Evolutionary conservation across 768 basidiomycete genomes (phyloP), one percentile per base, ranked within the genome.

Genomic region (Cubamyces lactineus): DNA sequence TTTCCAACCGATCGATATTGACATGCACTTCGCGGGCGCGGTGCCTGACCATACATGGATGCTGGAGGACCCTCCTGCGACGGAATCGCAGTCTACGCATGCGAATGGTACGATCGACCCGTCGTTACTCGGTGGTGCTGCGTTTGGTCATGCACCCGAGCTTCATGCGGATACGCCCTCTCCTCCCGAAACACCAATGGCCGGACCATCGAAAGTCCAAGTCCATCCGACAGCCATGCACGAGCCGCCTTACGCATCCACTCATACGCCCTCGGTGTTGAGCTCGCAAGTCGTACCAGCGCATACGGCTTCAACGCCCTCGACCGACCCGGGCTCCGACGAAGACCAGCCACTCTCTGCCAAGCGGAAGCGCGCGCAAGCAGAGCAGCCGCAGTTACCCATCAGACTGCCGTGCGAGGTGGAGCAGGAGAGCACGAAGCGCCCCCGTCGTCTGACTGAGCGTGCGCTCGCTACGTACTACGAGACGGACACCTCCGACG

Each of bases 31-130:
- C 38, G 34, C 6, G 5, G 17, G 24, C 7, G 40, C 34, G 7
- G 38, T 13, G 51, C 39, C 47, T 6, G 38, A n/a, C 34, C 43
- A 60, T 15, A 2, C 30, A 4, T 47, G 52, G 57, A 41, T 26
- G 51, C 43, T n/a, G 0, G 49, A 53, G 19, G n/a, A 21, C 9
- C 53, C 23, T 13, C 15, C 57, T 11, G 49, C 3, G 3, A 8
- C 17, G n/a, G 2, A 3, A 8, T 16, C n/a, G 16, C 43, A 47
- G 3, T 19, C n/a, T 7, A 47, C 26, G 49, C 53, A 47, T 11
- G 2, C 21, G 19, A 53, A 43, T 23, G 60, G 55, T 3, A 66
- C 64, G 15, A 66, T 66, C 48, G 57, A 66, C 41, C 64, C 64
- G 0, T 66, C 64, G 24, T 49, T 62, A 0, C 61, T 66, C 50